Evolutionary conservation across 805 yeast genomes (phyloP).

Genomic region (Kazachstania martiniae): DNA sequence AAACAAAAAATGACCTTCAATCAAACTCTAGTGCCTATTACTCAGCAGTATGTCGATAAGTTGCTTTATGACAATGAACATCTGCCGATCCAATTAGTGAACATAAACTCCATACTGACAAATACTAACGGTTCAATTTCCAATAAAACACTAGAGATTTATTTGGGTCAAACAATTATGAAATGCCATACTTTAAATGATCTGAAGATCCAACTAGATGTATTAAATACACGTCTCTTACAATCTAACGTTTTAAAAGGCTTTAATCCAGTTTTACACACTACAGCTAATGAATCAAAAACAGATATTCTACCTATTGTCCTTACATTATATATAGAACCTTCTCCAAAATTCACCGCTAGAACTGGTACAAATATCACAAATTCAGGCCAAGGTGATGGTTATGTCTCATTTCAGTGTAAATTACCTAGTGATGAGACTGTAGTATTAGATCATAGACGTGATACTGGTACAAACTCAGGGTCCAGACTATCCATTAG

Average conservation of each 20-base stretch:
- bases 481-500: constrained; percentile 3
- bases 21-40: constrained; percentile 2
- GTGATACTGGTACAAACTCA: constrained; percentile 50
- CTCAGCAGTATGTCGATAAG: constrained; percentile 5
- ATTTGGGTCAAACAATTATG: constrained; percentile 20
- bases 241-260: constrained; percentile 8
- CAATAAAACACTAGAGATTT: constrained; percentile 14
- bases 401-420: constrained; percentile 64
- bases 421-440: constrained; percentile 61
- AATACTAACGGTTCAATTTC: constrained; percentile 11
- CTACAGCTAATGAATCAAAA: neutral
- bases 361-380: constrained; percentile 94
- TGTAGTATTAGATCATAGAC: constrained; percentile 42
- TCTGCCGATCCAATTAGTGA: constrained; percentile 18
- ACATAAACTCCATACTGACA: constrained; percentile 9
- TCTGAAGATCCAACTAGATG: constrained; percentile 17
- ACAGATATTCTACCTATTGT: constrained; percentile 1
- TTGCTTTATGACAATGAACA: constrained; percentile 9
- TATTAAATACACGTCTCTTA: constrained; percentile 19
- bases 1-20: neutral
- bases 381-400: constrained; percentile 82
- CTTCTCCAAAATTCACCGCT: constrained; percentile 45
- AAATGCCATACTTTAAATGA: constrained; percentile 19
- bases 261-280: constrained; percentile 4
- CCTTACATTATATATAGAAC: constrained; percentile 5